Percentiles rank a stretch among this genome's conserved stretches.
These are phyloP conservation scores for Pulveroboletus sp. DNA, from an alignment of 768 basidiomycete species.

Conservation along the genomic window DNA sequence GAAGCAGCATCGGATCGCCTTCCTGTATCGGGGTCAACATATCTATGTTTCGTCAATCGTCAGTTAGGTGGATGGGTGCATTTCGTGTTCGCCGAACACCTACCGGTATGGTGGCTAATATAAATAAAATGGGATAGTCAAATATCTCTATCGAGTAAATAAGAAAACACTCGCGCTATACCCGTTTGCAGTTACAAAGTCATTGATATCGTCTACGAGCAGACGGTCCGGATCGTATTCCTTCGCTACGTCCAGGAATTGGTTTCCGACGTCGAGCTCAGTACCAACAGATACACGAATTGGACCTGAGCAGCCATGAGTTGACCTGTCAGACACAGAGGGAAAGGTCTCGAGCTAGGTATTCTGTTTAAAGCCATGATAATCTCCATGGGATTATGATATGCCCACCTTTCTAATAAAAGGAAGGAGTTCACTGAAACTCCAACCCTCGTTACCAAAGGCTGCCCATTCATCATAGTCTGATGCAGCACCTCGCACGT, in stretches of 20 bases:
- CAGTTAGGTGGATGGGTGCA: neutral
- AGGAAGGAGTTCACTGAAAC: constrained; percentile 54
- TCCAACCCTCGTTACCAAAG: constrained; percentile 59
- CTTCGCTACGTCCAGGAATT: constrained; percentile 46
- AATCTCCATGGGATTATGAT: neutral
- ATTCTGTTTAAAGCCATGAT: constrained; percentile 41
- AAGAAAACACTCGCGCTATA: constrained; percentile 22
- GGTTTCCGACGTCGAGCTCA: constrained; percentile 24
- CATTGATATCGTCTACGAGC: constrained; percentile 46
- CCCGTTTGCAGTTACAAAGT: constrained; percentile 31
- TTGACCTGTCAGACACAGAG: constrained; percentile 22
- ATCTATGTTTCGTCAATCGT: constrained; percentile 45
- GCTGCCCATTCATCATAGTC: constrained; percentile 63
- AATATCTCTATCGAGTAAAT: fast-evolving
- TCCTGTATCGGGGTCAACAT: constrained; percentile 45
- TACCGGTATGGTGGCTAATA: constrained; percentile 19
- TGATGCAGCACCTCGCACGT: constrained; percentile 56
- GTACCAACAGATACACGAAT: constrained; percentile 21
- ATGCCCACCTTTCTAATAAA: constrained; percentile 50
- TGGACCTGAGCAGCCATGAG: constrained; percentile 37
- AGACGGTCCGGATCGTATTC: constrained; percentile 48
- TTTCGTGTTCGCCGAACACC: neutral
- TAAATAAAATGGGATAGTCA: neutral
- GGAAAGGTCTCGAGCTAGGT: constrained; percentile 42
- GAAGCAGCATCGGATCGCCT: constrained; percentile 34